Base-by-base conservation (phyloP, 176 grass and related monocot genomes). In the Elaeis guineensis region DNA sequence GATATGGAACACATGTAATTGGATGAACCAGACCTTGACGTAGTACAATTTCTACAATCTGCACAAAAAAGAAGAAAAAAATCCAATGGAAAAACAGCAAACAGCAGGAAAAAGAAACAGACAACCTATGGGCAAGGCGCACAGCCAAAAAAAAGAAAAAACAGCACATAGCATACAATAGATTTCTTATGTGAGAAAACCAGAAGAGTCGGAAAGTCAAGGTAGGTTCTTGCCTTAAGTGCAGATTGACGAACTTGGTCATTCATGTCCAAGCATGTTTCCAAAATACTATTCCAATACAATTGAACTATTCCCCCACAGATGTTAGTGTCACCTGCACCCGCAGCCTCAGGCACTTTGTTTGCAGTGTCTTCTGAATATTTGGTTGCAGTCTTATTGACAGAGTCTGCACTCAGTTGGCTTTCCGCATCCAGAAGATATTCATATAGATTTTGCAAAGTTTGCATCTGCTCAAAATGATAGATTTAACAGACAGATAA, bases 31-130 rank as follows among this genome's bases (percentile, higher is more conserved):
- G 67, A 84, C 94, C 94, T 83, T 98, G 94, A 20, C 94, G 87
- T 50, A 98, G 87, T 58, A 98, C 94, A 79, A 98, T 85, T 89
- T 98, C 94, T 49, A 85, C 85, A 85, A 98, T 98, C 94, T 98
- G 73, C 62, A 77, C 48, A 51, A 76, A 61, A 21, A 19, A 61
- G 9, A 51, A 44, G 4, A 6, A 11, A 44, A 44, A 72, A 52
- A 73, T 48, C 39, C 57, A 63, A 74, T 15, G 61, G 26, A 55
- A 14, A 55, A 82, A 65, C 22, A 49, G 28, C 50, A 51, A 59
- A 30, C 17, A 30, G 28, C 5, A 52, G 74, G 5, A 5, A 28
- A 30, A 30, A 30, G 1, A 39, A 8, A 22, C 59, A 48, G n/a
- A 24, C 55, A 53, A 51, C 52, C 49, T 24, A 19, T 58, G 15